A percentile compares a stretch with the other conserved stretches of the same genome.
Evolutionary conservation across 1,284 basidiomycete species (phyloP).

Genomic region (Tilletia horrida): DNA sequence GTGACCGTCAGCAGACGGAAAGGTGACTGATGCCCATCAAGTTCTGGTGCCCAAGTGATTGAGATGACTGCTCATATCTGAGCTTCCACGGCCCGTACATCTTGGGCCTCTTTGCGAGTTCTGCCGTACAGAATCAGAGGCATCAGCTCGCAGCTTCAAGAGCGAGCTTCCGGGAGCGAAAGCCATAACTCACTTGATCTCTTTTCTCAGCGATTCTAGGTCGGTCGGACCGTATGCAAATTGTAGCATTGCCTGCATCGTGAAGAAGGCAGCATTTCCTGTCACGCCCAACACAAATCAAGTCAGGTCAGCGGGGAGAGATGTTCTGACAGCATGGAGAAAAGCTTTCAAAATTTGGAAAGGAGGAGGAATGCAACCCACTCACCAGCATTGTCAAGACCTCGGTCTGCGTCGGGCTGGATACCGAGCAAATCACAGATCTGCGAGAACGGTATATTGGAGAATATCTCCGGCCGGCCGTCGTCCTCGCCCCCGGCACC

Average conservation of each 20-base stretch:
- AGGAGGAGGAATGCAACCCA: neutral
- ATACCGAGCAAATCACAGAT: neutral
- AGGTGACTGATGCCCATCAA: too few relatives aligned
- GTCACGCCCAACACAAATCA: neutral
- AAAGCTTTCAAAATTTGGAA: too few relatives aligned
- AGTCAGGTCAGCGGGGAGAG: neutral
- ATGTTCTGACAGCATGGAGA: too few relatives aligned
- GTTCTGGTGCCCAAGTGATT: too few relatives aligned
- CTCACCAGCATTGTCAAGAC: slow-evolving; percentile 7
- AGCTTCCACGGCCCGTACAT: neutral
- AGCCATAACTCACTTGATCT: neutral
- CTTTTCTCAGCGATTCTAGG: neutral
- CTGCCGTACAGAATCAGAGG: neutral
- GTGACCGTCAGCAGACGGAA: too few relatives aligned
- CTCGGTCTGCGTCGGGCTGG: neutral
- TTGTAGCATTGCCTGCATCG: slow-evolving; percentile 4
- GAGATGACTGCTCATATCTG: neutral
- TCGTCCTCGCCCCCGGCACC: neutral
- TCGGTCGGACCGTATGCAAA: neutral
- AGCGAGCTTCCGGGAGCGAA: neutral
- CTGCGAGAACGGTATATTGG: slow-evolving; percentile 3
- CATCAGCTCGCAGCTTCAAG: too few relatives aligned
- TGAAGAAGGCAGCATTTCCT: neutral
- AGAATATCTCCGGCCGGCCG: neutral
- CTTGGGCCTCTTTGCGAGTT: slow-evolving; percentile 5